Conservation (phyloP, 78 protist species). For the slime mould (Dictyostelium discoideum) region DNA sequence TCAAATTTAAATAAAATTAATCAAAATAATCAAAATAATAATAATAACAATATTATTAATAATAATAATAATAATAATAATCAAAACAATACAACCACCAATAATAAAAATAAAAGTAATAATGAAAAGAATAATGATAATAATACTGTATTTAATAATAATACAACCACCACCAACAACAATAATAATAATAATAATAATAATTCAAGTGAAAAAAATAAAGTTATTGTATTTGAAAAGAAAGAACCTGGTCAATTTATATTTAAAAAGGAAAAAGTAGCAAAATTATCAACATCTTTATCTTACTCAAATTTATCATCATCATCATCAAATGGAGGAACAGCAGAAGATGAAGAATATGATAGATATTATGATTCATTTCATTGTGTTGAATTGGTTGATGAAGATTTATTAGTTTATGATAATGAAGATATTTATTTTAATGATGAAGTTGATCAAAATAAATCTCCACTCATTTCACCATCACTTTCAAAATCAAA, state of each 20-base stretch:
- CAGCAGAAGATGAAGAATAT: not conserved
- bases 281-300: not conserved
- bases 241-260: not conserved
- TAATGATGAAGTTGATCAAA: not conserved
- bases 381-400: not conserved
- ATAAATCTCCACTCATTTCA: not conserved
- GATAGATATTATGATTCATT: not conserved
- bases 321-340: not conserved
- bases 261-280: constrained; percentile 46
- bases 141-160: no score
- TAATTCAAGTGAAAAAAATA: not conserved
- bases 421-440: not conserved
- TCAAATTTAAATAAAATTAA: not conserved
- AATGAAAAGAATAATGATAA: no score
- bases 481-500: not conserved
- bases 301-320: not conserved
- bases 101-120: no score
- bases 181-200: not conserved
- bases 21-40: not conserved
- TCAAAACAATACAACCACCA: no score
- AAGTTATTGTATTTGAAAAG: constrained; percentile 28
- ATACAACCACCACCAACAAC: no score
- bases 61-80: no score
- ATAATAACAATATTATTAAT: no score
- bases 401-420: not conserved